These are phyloP conservation scores for Omphalotus olearius DNA, from an alignment of 1,284 basidiomycete species.

Conservation along the genomic window DNA sequence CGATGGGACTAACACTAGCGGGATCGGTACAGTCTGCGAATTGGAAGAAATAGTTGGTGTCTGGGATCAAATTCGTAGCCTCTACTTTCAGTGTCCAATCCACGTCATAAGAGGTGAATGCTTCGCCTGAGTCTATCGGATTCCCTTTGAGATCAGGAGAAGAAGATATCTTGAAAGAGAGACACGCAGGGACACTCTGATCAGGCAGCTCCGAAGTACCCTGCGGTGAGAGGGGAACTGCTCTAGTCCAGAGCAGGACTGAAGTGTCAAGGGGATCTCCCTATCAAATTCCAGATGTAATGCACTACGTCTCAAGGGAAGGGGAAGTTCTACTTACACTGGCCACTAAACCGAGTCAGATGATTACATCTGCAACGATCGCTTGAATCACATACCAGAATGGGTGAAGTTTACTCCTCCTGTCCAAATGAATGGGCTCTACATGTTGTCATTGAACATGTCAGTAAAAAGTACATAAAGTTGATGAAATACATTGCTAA, in stretches of 20 bases:
- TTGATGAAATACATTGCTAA: constrained; percentile 38
- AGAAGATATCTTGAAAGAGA: constrained; percentile 46
- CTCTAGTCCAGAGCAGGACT: constrained; percentile 61
- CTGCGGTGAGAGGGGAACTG: constrained; percentile 35
- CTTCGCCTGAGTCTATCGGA: constrained; percentile 43
- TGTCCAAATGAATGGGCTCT: constrained; percentile 50
- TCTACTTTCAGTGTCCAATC: constrained; percentile 67
- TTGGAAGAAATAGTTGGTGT: constrained; percentile 57
- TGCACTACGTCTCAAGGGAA: constrained; percentile 10
- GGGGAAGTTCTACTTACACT: constrained; percentile 23
- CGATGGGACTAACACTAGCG: constrained; percentile 40
- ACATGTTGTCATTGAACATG: not conserved
- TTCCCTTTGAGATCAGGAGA: constrained; percentile 33
- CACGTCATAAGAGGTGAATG: constrained; percentile 60
- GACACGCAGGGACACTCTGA: constrained; percentile 55
- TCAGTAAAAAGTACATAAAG: not conserved
- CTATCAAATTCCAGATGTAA: constrained; percentile 15
- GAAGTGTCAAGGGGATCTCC: constrained; percentile 62
- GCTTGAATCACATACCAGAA: constrained; percentile 31
- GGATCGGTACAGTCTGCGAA: constrained; percentile 56
- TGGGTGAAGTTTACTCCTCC: constrained; percentile 56
- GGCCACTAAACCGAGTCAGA: constrained; percentile 28
- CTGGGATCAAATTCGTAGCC: constrained; percentile 45
- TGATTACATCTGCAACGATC: not conserved
- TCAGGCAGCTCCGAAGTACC: constrained; percentile 34